These are phyloP conservation scores for Phaeosphaeriaceae sp. DNA, from an alignment of 2,329 filamentous ascomycete genomes.

Conservation along the genomic window DNA sequence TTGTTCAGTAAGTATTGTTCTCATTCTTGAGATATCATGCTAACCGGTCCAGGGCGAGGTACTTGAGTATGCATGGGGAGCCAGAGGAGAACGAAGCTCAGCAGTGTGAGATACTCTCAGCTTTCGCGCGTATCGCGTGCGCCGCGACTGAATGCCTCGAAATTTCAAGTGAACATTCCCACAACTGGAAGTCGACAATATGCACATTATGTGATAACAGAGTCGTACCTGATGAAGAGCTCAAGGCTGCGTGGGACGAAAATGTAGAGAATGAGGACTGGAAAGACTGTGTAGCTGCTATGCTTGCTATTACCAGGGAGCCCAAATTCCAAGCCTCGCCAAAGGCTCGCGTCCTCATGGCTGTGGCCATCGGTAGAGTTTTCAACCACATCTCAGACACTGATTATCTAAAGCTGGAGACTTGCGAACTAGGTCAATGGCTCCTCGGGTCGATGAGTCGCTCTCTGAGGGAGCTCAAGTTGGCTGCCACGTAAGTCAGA, in stretches of 20 bases:
- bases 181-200: slow-evolving; percentile 18
- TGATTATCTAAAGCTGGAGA: slow-evolving; percentile 71
- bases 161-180: not conserved
- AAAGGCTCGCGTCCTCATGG: slow-evolving; percentile 41
- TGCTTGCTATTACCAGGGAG: slow-evolving; percentile 39
- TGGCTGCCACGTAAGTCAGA: slow-evolving; percentile 73
- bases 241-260: slow-evolving; percentile 34
- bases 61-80: slow-evolving; percentile 24
- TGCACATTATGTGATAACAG: slow-evolving; percentile 39
- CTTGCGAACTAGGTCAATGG: slow-evolving; percentile 76
- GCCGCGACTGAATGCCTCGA: slow-evolving; percentile 37
- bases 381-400: slow-evolving; percentile 70
- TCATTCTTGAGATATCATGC: not conserved
- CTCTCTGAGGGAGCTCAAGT: slow-evolving; percentile 82
- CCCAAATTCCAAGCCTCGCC: slow-evolving; percentile 39
- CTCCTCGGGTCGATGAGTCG: slow-evolving; percentile 83
- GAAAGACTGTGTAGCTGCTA: slow-evolving; percentile 40
- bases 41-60: slow-evolving; percentile 30
- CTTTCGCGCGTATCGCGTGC: slow-evolving; percentile 44
- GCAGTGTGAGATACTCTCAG: slow-evolving; percentile 34
- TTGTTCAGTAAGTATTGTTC: slow-evolving; percentile 32
- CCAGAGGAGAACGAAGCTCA: slow-evolving; percentile 22
- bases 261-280: slow-evolving; percentile 32
- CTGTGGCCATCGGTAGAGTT: slow-evolving; percentile 67
- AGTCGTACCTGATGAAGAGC: slow-evolving; percentile 1